A percentile compares a stretch with the other conserved stretches of the same genome.
Conservation (phyloP, 1,284 basidiomycete genomes). For the Papiliotrema flavescens region DNA sequence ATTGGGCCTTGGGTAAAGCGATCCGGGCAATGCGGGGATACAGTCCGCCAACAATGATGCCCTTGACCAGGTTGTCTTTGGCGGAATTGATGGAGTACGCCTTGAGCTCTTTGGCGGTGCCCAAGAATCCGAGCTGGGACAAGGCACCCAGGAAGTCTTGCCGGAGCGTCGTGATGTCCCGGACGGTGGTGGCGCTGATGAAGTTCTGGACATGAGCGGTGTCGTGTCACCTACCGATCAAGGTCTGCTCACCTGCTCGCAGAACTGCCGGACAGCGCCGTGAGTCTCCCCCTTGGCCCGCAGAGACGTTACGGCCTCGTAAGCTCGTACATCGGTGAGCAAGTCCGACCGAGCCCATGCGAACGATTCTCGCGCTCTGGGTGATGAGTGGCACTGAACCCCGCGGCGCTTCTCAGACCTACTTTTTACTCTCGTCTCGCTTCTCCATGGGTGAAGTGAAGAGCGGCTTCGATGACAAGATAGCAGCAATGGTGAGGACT, state of each 20-base stretch:
- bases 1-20: conserved; percentile 71
- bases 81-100: conserved; percentile 55
- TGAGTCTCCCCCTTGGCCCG: conserved; percentile 55
- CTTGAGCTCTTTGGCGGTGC: conserved; percentile 48
- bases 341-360: conserved; percentile 75
- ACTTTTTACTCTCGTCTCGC: conserved; percentile 73
- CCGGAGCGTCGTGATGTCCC: conserved; percentile 77
- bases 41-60: conserved; percentile 73
- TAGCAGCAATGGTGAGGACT: conserved; percentile 75
- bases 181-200: conserved; percentile 68
- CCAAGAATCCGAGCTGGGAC: conserved; percentile 67
- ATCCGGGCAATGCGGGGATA: conserved; percentile 76
- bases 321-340: conserved; percentile 75
- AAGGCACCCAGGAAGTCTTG: conserved; percentile 73
- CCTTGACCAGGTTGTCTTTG: conserved; percentile 72
- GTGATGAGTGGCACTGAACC: conserved; percentile 4
- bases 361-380: conserved; percentile 67
- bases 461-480: conserved; percentile 79
- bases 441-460: conserved; percentile 78
- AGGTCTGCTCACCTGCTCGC: conserved; percentile 61
- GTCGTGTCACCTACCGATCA: neutral
- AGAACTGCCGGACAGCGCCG: conserved; percentile 60
- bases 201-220: conserved; percentile 61
- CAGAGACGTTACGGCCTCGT: conserved; percentile 62
- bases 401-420: conserved; percentile 27